Evolutionary conservation across 331 rosid genomes (phyloP).

Genomic region (Rhamnella rubrinervis): DNA sequence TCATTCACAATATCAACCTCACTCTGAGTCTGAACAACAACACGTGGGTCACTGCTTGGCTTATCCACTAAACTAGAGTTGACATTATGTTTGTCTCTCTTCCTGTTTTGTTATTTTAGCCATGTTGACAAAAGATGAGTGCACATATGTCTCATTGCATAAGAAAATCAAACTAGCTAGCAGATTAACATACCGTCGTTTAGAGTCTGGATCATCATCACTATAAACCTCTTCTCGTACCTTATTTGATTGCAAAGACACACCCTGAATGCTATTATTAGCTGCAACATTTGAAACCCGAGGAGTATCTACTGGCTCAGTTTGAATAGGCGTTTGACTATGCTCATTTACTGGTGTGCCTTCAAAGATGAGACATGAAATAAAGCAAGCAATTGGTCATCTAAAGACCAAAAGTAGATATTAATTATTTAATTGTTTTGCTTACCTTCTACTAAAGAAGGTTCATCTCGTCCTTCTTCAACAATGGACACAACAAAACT

Average conservation of each 20-base stretch:
- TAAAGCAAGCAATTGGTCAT: slow-evolving; percentile 27
- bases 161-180: slow-evolving; percentile 13
- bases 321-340: slow-evolving; percentile 35
- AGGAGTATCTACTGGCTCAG: slow-evolving; percentile 37
- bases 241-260: slow-evolving; percentile 32
- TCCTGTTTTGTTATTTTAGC: slow-evolving; percentile 44
- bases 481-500: slow-evolving; percentile 41
- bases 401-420: slow-evolving; percentile 35
- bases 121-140: slow-evolving; percentile 31
- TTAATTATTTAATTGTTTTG: slow-evolving; percentile 11
- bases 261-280: slow-evolving; percentile 41
- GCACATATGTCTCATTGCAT: slow-evolving; percentile 12
- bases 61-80: slow-evolving; percentile 37
- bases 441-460: slow-evolving; percentile 56
- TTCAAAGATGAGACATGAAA: slow-evolving; percentile 42
- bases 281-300: slow-evolving; percentile 38
- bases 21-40: slow-evolving; percentile 69
- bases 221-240: slow-evolving; percentile 33
- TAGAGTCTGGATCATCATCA: slow-evolving; percentile 53
- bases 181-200: slow-evolving; percentile 66
- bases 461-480: slow-evolving; percentile 39
- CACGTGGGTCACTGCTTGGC: slow-evolving; percentile 51
- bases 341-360: slow-evolving; percentile 42
- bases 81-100: slow-evolving; percentile 42
- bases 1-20: slow-evolving; percentile 84